Base-by-base conservation (phyloP, 1,139 yeast genomes). In the Nakaseomyces delphensis region DNA sequence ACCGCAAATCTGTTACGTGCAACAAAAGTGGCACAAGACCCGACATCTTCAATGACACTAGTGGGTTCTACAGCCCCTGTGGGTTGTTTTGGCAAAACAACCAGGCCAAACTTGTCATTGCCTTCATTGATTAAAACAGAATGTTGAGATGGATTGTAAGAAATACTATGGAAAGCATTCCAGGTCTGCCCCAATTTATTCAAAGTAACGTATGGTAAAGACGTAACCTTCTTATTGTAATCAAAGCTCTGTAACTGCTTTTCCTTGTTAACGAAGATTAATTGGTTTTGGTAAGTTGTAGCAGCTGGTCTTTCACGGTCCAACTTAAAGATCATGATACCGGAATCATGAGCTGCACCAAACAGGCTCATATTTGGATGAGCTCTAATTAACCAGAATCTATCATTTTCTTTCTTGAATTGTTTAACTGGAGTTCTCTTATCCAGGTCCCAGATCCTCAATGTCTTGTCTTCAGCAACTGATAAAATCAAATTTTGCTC, bases 271-370 rank as follows among this genome's bases (percentile, higher is more conserved):
- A 89, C 79, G 59, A 74, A 91, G 52, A 74, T 77, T 53, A 93
- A 66, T 50, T 73, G 75, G 57, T 77, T 76, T 60, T 83, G 93
- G 67, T 77, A 77, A 33, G 81, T 63, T 3, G 87, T 69, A 56
- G 76, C 76, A 16, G 97, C 96, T 18, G 98, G 98, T 63, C 98
- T 79, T 71, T 93, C 99, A 60, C 98, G 82, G 63, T 87, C 97
- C 49, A 93, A 74, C 67, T 93, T 93, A 75, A 93, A 93, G 43
- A 93, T 95, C 95, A 91, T 89, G 24, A 89, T 95, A 60, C 99
- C 99, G 11, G 87, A 75, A 65, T 93, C 98, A 65, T 91, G 97
- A 58, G 96, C 93, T 31, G 96, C 84, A 41, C 96, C 98, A 68
- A 91, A 89, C 58, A 91, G 73, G 63, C 91, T 91, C 64, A 89